These are phyloP conservation scores for Neurospora sp. DNA, from an alignment of 495 filamentous ascomycete species.

Conservation along the genomic window DNA sequence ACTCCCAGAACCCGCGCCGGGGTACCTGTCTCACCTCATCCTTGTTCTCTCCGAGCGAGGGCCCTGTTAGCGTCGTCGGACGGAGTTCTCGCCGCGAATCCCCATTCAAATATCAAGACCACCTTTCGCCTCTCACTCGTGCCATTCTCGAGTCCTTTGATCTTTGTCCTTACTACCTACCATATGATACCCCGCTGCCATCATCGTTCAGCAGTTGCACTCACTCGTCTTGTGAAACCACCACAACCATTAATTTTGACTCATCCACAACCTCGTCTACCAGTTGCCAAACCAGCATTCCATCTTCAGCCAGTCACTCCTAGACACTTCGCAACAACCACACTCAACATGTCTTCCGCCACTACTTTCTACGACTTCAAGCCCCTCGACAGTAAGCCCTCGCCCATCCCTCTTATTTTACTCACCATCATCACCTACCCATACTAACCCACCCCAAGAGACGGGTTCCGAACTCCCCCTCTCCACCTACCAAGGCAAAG, in stretches of 20 bases:
- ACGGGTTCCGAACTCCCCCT: slow-evolving; percentile 64
- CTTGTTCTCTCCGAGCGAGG: not conserved
- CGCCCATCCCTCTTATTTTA: not conserved
- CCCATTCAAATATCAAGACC: not conserved
- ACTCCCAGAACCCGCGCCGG: not conserved
- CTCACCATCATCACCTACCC: not conserved
- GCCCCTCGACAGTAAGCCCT: slow-evolving; percentile 61
- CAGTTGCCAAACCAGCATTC: not conserved
- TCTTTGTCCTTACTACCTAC: not conserved
- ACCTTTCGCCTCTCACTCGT: not conserved
- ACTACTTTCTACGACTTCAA: slow-evolving; percentile 89
- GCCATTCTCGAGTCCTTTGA: not conserved
- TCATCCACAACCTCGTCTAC: not conserved
- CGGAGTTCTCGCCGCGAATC: not conserved
- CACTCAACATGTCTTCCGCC: slow-evolving; percentile 63
- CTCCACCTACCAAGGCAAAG: slow-evolving; percentile 66
- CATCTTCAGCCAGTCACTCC: not conserved
- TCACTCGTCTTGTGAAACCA: not conserved
- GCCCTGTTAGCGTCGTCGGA: not conserved
- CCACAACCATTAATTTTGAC: not conserved
- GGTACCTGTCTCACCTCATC: not conserved
- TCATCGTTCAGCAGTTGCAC: not conserved
- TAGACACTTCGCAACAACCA: slow-evolving; percentile 23
- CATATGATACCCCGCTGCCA: not conserved
- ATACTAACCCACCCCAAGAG: slow-evolving; percentile 39